Evolutionary conservation across 768 basidiomycete genomes (phyloP).

Genomic region (Kwoniella shandongensis): DNA sequence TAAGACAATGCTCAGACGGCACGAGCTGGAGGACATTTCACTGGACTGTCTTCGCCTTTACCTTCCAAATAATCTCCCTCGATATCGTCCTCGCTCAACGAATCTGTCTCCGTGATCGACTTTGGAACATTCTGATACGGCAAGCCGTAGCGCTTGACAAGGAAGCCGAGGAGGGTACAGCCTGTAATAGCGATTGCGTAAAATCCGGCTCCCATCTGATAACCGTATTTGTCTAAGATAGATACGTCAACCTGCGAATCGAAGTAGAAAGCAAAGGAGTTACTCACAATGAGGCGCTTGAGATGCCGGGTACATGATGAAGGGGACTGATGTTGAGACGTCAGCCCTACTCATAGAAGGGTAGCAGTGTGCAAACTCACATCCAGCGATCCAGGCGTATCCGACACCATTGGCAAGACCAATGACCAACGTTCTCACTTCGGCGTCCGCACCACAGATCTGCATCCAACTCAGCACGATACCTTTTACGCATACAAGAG

Average conservation of each 20-base stretch:
- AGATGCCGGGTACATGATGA: conserved; percentile 6
- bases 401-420: conserved; percentile 9
- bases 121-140: conserved; percentile 8
- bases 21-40: not conserved
- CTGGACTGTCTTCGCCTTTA: not conserved
- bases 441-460: conserved; percentile 7
- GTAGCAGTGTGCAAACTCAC: not conserved
- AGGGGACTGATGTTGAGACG: conserved; percentile 3
- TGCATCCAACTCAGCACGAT: not conserved
- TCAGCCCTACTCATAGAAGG: no score
- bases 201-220: conserved; percentile 5
- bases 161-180: not conserved
- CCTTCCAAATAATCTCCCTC: not conserved
- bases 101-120: not conserved
- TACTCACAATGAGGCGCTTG: conserved; percentile 7
- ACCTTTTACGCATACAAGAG: not conserved
- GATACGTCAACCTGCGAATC: not conserved
- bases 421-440: conserved; percentile 5
- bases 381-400: conserved; percentile 7
- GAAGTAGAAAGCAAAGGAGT: not conserved
- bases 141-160: not conserved
- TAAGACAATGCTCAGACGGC: no score
- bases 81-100: not conserved
- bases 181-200: conserved; percentile 3
- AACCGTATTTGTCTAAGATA: conserved; percentile 11